A percentile compares a stretch with the other conserved stretches of the same genome.
These are phyloP conservation scores for Hamamelis virginiana DNA, from an alignment of 164 flowering plant genomes.

Conservation along the genomic window DNA sequence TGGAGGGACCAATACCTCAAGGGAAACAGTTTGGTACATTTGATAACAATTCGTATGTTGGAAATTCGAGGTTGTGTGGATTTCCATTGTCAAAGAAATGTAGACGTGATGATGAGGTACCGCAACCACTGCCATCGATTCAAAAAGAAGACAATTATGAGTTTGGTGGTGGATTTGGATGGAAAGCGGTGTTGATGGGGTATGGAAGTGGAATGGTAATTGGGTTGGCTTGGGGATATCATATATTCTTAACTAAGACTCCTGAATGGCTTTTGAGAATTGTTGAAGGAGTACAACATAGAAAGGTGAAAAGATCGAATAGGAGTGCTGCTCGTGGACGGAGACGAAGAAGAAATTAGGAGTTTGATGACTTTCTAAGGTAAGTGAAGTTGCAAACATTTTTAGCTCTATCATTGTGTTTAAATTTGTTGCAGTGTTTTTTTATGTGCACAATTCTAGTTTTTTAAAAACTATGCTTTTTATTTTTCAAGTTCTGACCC, in stretches of 20 bases:
- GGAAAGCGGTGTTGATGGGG: slow-evolving; percentile 8
- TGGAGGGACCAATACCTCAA: slow-evolving; percentile 6
- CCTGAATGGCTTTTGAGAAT: slow-evolving; percentile 9
- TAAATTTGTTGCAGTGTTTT: no score
- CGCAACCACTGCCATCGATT: background rate
- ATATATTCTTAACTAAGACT: background rate
- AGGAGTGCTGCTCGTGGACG: background rate
- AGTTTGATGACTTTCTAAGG: no score
- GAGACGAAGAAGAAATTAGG: background rate
- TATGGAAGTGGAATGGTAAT: slow-evolving; percentile 1
- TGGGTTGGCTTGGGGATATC: background rate
- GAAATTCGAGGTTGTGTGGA: slow-evolving; percentile 17
- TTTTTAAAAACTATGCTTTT: no score
- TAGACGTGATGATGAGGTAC: background rate
- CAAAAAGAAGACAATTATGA: no score
- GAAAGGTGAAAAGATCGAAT: background rate
- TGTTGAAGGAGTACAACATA: background rate
- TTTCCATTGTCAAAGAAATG: background rate
- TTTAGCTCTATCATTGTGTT: no score
- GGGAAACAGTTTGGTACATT: slow-evolving; percentile 13
- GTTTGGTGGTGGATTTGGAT: background rate
- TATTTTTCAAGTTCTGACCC: no score
- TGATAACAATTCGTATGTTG: background rate
- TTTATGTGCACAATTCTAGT: no score
- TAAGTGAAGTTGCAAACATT: no score